Evolutionary conservation across 305 asterid species (phyloP).

Genomic region (Solanum hybrid): DNA sequence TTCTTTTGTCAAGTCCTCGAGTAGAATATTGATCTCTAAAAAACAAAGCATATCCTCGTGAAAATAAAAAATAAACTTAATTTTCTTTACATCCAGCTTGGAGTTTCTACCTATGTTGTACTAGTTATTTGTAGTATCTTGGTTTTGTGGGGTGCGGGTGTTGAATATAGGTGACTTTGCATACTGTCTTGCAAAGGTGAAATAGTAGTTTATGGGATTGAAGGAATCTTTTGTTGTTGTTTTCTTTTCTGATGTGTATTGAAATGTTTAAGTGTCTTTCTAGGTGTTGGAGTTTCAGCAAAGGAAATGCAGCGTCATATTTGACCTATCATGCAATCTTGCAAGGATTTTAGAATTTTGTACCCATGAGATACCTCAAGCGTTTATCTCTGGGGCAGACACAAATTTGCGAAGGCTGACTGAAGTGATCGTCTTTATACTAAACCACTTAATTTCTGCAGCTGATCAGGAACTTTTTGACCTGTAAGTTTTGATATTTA

Average conservation of each 20-base stretch:
- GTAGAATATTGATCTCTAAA: neutral
- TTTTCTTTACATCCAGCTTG: neutral
- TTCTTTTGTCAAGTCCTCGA: neutral
- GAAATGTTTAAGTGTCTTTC: constrained; percentile 12
- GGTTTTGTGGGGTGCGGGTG: neutral
- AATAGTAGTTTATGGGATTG: neutral
- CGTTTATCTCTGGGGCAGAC: constrained; percentile 65
- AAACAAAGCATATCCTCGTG: neutral
- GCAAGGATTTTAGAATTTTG: constrained; percentile 89
- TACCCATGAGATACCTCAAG: constrained; percentile 79
- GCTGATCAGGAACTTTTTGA: constrained; percentile 74
- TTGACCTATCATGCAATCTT: constrained; percentile 89
- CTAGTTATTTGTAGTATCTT: neutral
- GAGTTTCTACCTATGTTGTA: neutral
- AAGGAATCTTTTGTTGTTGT: neutral
- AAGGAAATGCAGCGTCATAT: constrained; percentile 81
- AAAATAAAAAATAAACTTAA: neutral
- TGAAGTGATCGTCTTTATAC: constrained; percentile 68
- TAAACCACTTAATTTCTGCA: constrained; percentile 62
- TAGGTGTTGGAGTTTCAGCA: constrained; percentile 87
- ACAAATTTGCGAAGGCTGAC: constrained; percentile 76
- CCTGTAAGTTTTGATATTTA: constrained; percentile 38
- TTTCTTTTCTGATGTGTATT: neutral
- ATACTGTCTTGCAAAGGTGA: neutral
- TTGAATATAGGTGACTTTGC: neutral